Evolutionary conservation across 164 flowering plant species (phyloP).

Genomic region (Berberis thunbergii): DNA sequence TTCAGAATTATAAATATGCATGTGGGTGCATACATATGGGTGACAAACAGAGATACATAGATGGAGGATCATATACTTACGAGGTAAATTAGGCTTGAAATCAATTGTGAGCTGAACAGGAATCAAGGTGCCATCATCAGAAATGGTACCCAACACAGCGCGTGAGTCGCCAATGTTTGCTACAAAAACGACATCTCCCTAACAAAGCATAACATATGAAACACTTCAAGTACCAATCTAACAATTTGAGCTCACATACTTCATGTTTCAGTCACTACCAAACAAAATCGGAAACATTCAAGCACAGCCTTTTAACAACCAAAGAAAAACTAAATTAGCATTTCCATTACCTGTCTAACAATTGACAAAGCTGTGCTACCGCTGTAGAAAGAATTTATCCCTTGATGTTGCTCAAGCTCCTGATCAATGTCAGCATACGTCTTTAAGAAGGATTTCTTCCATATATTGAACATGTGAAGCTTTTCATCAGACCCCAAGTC

Average conservation of each 20-base stretch:
- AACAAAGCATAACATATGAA: conserved; percentile 11
- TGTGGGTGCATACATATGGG: conserved; percentile 12
- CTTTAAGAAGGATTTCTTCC: conserved; percentile 67
- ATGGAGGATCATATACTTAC: conserved; percentile 54
- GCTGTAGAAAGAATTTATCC: conserved; percentile 58
- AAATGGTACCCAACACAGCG: conserved; percentile 73
- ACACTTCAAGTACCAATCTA: neutral
- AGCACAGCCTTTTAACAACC: neutral
- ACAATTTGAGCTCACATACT: too few species aligned
- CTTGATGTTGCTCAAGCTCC: conserved; percentile 46
- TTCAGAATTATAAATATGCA: neutral
- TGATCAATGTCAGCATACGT: conserved; percentile 66
- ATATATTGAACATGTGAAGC: conserved; percentile 32
- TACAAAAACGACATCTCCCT: conserved; percentile 59
- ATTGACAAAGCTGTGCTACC: conserved; percentile 74
- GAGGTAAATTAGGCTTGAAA: conserved; percentile 18
- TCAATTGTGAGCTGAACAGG: conserved; percentile 67
- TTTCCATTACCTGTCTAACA: conserved; percentile 60
- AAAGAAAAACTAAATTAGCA: neutral
- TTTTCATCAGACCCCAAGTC: conserved; percentile 29
- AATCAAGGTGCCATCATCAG: conserved; percentile 66
- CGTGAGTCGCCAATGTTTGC: conserved; percentile 93
- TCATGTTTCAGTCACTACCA: too few species aligned
- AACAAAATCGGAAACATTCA: too few species aligned
- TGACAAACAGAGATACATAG: conserved; percentile 51